Percentiles rank a stretch among this genome's conserved stretches.
These are phyloP conservation scores for Backusella tarrabulga DNA, from an alignment of 192 early-diverging fungal species.

Conservation along the genomic window DNA sequence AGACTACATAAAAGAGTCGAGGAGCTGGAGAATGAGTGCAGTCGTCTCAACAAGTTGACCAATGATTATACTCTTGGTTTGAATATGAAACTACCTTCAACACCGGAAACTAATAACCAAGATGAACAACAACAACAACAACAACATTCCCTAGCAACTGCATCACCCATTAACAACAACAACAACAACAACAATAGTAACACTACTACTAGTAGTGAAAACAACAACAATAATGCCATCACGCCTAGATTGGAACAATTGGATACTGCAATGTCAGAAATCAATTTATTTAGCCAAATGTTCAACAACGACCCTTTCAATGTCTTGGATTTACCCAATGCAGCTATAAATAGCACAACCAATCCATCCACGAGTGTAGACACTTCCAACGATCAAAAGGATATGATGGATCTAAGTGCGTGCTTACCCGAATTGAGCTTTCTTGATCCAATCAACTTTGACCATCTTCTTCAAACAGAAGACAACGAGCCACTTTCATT, in stretches of 20 bases:
- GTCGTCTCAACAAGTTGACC: slow-evolving; percentile 18
- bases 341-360: neutral
- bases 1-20: slow-evolving; percentile 24
- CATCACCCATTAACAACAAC: neutral
- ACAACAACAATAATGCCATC: neutral
- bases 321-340: neutral
- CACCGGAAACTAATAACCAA: neutral
- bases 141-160: neutral
- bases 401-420: slow-evolving; percentile 8
- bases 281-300: slow-evolving; percentile 16
- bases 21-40: slow-evolving; percentile 22
- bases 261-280: slow-evolving; percentile 3
- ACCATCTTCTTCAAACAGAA: neutral
- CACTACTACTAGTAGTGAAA: neutral
- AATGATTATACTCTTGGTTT: neutral
- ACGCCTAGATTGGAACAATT: neutral
- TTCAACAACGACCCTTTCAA: slow-evolving; percentile 16
- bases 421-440: slow-evolving; percentile 3
- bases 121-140: neutral
- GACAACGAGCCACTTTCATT: neutral
- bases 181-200: neutral
- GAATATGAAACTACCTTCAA: slow-evolving; percentile 1
- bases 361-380: neutral
- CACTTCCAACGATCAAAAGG: neutral
- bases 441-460: neutral